These are phyloP conservation scores for Fomitopsis betulina DNA, from an alignment of 1,284 basidiomycete species.

Conservation along the genomic window DNA sequence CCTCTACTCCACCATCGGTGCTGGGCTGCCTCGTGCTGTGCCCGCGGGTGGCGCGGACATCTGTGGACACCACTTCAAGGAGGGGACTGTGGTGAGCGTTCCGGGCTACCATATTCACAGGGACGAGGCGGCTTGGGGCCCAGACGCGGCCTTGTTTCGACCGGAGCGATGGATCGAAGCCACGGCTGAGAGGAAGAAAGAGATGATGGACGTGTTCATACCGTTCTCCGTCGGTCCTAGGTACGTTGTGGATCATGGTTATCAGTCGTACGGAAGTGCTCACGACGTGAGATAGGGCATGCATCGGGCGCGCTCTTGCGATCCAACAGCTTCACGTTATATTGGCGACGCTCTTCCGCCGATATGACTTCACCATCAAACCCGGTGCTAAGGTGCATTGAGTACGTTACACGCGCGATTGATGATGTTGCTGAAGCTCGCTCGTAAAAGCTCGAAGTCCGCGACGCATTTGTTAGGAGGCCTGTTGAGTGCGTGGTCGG, in stretches of 20 bases:
- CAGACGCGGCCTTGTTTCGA: slow-evolving; percentile 31
- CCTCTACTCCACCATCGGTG: slow-evolving; percentile 16
- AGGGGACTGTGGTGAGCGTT: slow-evolving; percentile 23
- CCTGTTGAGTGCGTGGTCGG: too few species aligned
- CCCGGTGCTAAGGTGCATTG: too few species aligned
- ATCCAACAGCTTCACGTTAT: too few species aligned
- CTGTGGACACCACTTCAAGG: slow-evolving; percentile 14
- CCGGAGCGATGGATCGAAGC: slow-evolving; percentile 36
- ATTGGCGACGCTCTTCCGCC: too few species aligned
- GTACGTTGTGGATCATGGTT: not conserved
- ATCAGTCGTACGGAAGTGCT: not conserved
- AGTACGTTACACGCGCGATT: too few species aligned
- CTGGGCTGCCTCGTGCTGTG: slow-evolving; percentile 23
- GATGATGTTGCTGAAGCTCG: too few species aligned
- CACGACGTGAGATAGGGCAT: not conserved
- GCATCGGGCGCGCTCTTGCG: not conserved
- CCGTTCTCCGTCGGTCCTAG: slow-evolving; percentile 17
- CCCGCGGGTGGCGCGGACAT: slow-evolving; percentile 16
- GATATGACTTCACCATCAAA: too few species aligned
- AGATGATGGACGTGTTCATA: slow-evolving; percentile 10
- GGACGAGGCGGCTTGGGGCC: slow-evolving; percentile 32
- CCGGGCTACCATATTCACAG: slow-evolving; percentile 32
- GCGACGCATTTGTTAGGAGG: too few species aligned
- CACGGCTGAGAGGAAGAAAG: slow-evolving; percentile 5
- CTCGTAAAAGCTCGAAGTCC: too few species aligned